Conservation (phyloP, 768 basidiomycete species). For the Lentinula sp. region DNA sequence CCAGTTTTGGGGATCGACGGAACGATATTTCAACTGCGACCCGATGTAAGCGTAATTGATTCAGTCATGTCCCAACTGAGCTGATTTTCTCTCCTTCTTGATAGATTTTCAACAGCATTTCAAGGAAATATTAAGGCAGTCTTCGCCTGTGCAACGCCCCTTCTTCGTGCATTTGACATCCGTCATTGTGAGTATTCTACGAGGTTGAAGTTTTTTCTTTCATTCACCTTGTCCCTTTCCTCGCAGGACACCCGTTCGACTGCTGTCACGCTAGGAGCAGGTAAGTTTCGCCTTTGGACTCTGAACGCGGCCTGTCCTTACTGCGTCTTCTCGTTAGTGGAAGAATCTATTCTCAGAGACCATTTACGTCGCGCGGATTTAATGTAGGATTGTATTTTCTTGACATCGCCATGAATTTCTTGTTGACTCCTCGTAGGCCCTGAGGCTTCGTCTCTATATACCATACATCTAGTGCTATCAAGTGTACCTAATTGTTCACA, state of each 20-base stretch:
- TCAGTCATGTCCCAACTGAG: background rate
- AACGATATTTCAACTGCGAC: constrained; percentile 68
- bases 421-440: background rate
- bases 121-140: constrained; percentile 59
- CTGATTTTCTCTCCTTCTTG: background rate
- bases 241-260: constrained; percentile 69
- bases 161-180: constrained; percentile 75
- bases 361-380: constrained; percentile 67
- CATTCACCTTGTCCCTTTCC: constrained; percentile 9
- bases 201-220: background rate
- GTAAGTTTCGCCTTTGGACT: constrained; percentile 28
- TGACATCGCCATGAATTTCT: background rate
- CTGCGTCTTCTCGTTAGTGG: constrained; percentile 32
- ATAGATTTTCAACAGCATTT: constrained; percentile 79
- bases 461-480: background rate
- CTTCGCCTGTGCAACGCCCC: constrained; percentile 58
- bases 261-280: constrained; percentile 61
- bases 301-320: background rate
- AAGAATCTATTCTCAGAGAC: constrained; percentile 66
- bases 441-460: background rate
- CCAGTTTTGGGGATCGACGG: constrained; percentile 66
- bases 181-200: constrained; percentile 53
- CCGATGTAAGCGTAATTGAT: constrained; percentile 44
- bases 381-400: constrained; percentile 32
- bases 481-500: background rate